Evolutionary conservation across 768 basidiomycete species (phyloP), one percentile per base, ranked within the genome.

Genomic region (Panellus pusillus): DNA sequence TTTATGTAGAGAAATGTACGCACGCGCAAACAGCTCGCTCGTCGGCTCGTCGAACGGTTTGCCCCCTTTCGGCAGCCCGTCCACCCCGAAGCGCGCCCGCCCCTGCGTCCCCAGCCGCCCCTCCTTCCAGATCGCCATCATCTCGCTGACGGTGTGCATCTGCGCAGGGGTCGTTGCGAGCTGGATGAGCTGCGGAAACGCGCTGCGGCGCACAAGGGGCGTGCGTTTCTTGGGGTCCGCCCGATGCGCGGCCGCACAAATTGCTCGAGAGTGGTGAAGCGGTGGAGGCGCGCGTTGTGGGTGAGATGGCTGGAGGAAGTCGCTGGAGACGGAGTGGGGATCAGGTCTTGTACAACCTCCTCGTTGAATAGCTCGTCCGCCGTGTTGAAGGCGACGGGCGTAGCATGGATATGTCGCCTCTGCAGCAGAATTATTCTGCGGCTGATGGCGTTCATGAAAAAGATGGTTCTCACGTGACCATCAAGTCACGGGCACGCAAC

Each of bases 61-160:
- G 3, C 43, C 52, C 11, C 59, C 59, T 41, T 54, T 57, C 4
- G 55, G 55, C 38, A 50, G 43, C n/a, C 59, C 59, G 19, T 61
- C 44, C 12, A 44, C 39, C 0, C 38, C 49, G 11, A 50, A 36
- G 36, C 59, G 54, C 31, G 55, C 59, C 40, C 35, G 47, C 8
- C 59, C 59, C 31, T 61, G 55, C 11, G 59, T 61, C 2, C 59
- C 59, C 15, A 61, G 42, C 6, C 49, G 47, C 8, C 59, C 59
- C 55, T 61, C 59, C 42, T 61, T 61, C 59, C 59, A 61, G 11
- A 40, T 28, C 3, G 39, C 44, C 59, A 61, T 61, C 48, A 61
- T 55, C 7, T 42, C 49, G 2, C 55, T 42, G 45, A 61, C 50
- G 2, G 37, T 54, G 18, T 46, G 51, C 7, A 61, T 17, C 28